Base-by-base conservation (phyloP, 2,329 filamentous ascomycete genomes). In the Coleophoma eucalyptorum region DNA sequence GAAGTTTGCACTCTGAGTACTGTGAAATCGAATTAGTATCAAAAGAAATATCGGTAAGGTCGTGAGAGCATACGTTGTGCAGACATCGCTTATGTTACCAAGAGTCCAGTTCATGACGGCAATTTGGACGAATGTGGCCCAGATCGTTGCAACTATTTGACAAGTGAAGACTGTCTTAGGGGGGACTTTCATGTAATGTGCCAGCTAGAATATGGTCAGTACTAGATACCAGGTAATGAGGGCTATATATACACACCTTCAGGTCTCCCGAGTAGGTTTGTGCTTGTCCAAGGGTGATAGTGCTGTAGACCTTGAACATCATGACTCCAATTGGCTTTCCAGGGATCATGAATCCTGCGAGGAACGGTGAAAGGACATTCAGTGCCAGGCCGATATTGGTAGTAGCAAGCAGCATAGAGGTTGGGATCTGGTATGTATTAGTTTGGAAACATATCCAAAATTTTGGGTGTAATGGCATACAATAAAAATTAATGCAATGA, bases 241-340 rank as follows among this genome's bases (percentile, higher is more conserved):
- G 26, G 26, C 2, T 7, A 26, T 7, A 26, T 26, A 5, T 26
- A 21, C 66, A 49, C 52, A 10, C 51, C 42, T 59, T 59, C 10
- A 57, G 49, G 46, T 59, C 56, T 15, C 49, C 41, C n/a, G 49
- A 50, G 87, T 87, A 37, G 26, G 86, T 74, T 71, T 57, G 74
- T 74, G 52, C 57, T 55, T 61, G 59, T 8, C 53, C 74, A 77
- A 87, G 84, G 68, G 76, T 81, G 50, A 87, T 79, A 62, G 86
- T 87, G 50, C 84, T 83, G 60, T 85, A 89, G 51, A 84, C 87
- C 68, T 89, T 89, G 72, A 89, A 89, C 70, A 89, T 78, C 85
- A 90, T 90, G 77, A 88, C 85, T 44, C 84, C 84, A 56, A 89
- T 75, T 2, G 86, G 86, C 3, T 77, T 77, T 21, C 86, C 86